Evolutionary conservation across 495 filamentous ascomycete species (phyloP).

Genomic region (Annulohypoxylon maeteangense): DNA sequence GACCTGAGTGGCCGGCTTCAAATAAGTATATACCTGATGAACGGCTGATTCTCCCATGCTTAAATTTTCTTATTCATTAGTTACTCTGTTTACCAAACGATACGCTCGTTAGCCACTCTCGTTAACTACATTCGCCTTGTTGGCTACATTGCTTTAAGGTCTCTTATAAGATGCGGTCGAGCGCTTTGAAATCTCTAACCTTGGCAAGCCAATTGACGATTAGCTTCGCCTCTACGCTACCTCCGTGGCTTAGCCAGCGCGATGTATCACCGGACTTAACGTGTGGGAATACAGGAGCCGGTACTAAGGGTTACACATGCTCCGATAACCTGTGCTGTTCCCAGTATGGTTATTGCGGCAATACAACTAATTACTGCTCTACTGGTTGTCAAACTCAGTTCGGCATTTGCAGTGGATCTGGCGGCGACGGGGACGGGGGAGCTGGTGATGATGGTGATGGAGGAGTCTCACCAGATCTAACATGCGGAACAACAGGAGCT

Average conservation of each 20-base stretch:
- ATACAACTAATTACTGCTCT: conserved; percentile 52
- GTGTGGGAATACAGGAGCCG: conserved; percentile 48
- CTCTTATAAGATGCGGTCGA: conserved; percentile 19
- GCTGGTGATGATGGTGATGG: conserved; percentile 26
- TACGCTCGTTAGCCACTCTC: conserved; percentile 22
- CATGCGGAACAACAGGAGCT: conserved; percentile 46
- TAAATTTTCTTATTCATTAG: conserved; percentile 3
- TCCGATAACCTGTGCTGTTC: conserved; percentile 53
- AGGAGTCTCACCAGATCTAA: conserved; percentile 37
- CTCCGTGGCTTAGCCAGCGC: conserved; percentile 31
- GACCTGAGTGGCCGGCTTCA: conserved; percentile 9
- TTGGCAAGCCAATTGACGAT: conserved; percentile 7
- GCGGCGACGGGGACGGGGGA: conserved; percentile 28
- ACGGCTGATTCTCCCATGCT: not conserved
- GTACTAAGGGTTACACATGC: conserved; percentile 48
- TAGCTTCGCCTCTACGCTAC: conserved; percentile 24
- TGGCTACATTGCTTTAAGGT: conserved; percentile 20
- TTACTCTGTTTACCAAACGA: not conserved
- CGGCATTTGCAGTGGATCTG: conserved; percentile 46
- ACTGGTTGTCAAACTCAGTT: conserved; percentile 54
- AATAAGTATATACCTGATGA: conserved; percentile 27
- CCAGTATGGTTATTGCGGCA: conserved; percentile 54
- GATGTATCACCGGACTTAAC: conserved; percentile 54
- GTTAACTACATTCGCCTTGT: no score
- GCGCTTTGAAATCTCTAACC: not conserved